Evolutionary conservation across 352 stramenopile genomes (phyloP), one percentile per base, ranked within the genome.

Genomic region (Globisporangium yorkense): DNA sequence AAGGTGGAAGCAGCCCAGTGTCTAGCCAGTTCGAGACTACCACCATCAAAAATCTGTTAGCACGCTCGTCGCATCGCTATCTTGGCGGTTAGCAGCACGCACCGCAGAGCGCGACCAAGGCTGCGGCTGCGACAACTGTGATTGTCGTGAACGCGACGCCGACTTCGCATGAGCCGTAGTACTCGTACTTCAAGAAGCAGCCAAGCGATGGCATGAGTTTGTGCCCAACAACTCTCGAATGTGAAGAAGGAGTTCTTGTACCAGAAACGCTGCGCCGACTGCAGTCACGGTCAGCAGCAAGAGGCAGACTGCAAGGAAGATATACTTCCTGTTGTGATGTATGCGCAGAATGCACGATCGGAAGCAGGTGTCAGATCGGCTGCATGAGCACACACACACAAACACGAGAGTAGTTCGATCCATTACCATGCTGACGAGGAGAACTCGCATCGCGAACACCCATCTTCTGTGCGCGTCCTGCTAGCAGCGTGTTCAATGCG

Each of bases 141-240:
- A 97, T 71, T 1, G 89, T 88, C 40, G 80, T 93, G 64, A 96
- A 96, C 5, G 84, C 86, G 15, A 92, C 55, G 0, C 84, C 87
- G 0, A 79, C 56, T 3, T 56, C 39, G 60, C 92, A 98, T n/a
- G 78, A 77, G 3, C 69, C 70, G 68, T 97, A 99, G 48, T 84
- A 83, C 57, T 88, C 61, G 67, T 97, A 98, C 71, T 98, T 61
- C 1, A 21, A 51, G 18, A 62, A 1, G 12, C 4, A 43, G 21
- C 44, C 12, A 27, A 52, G 2, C 39, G 41, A 7, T 12, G 18
- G 12, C 12, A 12, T 18, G 12, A 43, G 37, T 43, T 43, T 18
- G 13, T 4, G 12, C 12, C 12, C 12, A 3, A 43, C 5, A 18
- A 13, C 12, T 18, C 13, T 43, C 9, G 20, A 47, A 50, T 10